A percentile compares a stretch with the other conserved stretches of the same genome.
Conservation (phyloP, 306 rosid genomes). For the Trifolium pratense region DNA sequence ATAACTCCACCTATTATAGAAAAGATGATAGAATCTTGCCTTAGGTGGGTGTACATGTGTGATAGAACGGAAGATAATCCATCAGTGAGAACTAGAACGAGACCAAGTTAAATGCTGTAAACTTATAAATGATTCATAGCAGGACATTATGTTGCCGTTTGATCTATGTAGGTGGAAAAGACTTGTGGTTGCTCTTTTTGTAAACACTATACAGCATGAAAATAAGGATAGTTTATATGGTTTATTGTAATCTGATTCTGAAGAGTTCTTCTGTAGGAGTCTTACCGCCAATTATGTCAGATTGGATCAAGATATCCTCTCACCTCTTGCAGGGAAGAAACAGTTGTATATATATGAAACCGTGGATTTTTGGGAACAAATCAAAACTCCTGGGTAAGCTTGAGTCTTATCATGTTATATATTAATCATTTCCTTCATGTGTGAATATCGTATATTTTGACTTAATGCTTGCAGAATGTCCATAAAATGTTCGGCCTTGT, state of each 20-base stretch:
- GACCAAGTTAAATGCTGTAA: not conserved
- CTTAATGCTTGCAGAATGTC: constrained; percentile 77
- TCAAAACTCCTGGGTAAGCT: constrained; percentile 91
- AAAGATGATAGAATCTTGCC: constrained; percentile 8
- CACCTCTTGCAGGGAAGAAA: constrained; percentile 97
- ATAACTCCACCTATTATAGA: constrained; percentile 1
- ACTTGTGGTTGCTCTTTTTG: not conserved
- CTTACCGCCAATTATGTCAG: constrained; percentile 76
- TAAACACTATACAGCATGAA: constrained; percentile 18
- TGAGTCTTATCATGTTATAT: constrained; percentile 7
- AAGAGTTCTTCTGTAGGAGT: constrained; percentile 56
- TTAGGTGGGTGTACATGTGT: not conserved
- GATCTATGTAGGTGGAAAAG: constrained; percentile 6
- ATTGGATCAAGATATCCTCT: constrained; percentile 95
- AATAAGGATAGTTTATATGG: constrained; percentile 29
- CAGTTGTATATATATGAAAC: constrained; percentile 86
- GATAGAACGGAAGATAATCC: not conserved
- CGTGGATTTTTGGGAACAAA: constrained; percentile 94
- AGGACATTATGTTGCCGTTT: not conserved
- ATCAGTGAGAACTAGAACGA: no score
- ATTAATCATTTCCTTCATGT: constrained; percentile 26
- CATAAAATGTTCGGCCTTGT: constrained; percentile 84
- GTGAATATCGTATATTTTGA: constrained; percentile 12
- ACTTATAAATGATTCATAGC: not conserved
- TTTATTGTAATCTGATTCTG: constrained; percentile 39